These are phyloP conservation scores for Gnomoniopsis sp. DNA, from an alignment of 2,329 filamentous ascomycete genomes.

Conservation along the genomic window DNA sequence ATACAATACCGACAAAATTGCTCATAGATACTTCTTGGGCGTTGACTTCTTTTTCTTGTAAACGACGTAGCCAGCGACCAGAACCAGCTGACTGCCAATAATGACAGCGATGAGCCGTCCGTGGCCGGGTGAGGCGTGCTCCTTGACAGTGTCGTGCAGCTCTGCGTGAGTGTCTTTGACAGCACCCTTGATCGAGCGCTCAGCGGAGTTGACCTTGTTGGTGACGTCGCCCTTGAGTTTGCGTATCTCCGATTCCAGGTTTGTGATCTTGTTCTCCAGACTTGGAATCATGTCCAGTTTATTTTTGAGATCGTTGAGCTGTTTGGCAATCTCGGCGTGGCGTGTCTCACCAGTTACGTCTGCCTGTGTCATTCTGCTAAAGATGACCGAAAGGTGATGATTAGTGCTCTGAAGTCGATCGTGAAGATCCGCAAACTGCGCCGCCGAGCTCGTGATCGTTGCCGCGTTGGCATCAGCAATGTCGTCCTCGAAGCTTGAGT, in stretches of 20 bases:
- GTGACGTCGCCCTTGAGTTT: constrained; percentile 53
- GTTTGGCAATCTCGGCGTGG: constrained; percentile 50
- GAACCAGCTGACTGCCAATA: constrained; percentile 68
- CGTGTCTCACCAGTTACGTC: constrained; percentile 51
- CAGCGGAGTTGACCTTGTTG: constrained; percentile 48
- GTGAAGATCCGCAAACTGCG: constrained; percentile 81
- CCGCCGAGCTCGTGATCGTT: constrained; percentile 44
- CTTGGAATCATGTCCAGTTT: constrained; percentile 41
- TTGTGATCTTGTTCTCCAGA: constrained; percentile 43
- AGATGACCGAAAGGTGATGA: constrained; percentile 64
- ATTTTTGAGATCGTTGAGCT: constrained; percentile 44
- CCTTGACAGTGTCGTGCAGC: constrained; percentile 45
- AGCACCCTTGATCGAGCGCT: constrained; percentile 49
- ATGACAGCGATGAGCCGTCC: constrained; percentile 63
- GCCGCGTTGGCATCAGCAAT: constrained; percentile 48
- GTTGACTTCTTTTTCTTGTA: constrained; percentile 78
- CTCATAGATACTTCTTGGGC: constrained; percentile 88
- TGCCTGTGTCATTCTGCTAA: constrained; percentile 51
- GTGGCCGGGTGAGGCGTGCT: constrained; percentile 46
- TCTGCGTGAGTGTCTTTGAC: constrained; percentile 44
- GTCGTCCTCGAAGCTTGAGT: constrained; percentile 35
- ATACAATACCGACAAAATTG: not conserved
- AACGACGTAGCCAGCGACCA: constrained; percentile 65
- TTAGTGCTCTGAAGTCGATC: constrained; percentile 73
- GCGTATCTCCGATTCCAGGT: constrained; percentile 57